Evolutionary conservation across 148 eudicot genomes (phyloP).

Genomic region (Polygonum maritimum): DNA sequence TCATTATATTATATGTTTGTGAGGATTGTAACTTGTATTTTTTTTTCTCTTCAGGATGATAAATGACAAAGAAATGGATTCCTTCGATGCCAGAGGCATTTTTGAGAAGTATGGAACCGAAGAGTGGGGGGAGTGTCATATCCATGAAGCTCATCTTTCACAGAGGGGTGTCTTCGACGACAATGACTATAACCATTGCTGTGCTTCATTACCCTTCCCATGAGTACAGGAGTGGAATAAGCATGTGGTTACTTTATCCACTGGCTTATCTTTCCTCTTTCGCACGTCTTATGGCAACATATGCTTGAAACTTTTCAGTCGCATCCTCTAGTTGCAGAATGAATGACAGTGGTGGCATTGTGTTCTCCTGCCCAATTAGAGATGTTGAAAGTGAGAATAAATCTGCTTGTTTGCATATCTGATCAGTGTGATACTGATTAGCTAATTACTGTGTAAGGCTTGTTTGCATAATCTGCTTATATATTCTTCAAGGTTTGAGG

Average conservation of each 20-base stretch:
- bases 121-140: slow-evolving; percentile 83
- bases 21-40: not conserved
- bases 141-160: slow-evolving; percentile 86
- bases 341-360: no score
- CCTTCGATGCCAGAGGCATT: slow-evolving; percentile 74
- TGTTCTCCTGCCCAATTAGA: not conserved
- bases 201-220: slow-evolving; percentile 72
- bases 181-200: slow-evolving; percentile 73
- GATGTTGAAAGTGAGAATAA: not conserved
- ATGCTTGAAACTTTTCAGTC: no score
- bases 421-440: not conserved
- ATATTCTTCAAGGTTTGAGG: no score
- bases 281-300: no score
- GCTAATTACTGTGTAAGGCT: not conserved
- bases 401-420: no score
- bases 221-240: not conserved
- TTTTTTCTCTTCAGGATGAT: slow-evolving; percentile 30
- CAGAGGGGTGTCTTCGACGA: slow-evolving; percentile 72
- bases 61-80: slow-evolving; percentile 18
- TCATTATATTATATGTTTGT: not conserved
- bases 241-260: no score
- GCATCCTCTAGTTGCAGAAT: no score
- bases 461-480: no score
- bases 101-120: slow-evolving; percentile 53
- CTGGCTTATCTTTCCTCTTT: no score